Evolutionary conservation across 1,284 basidiomycete genomes (phyloP).

Genomic region (Lentinus polychrous): DNA sequence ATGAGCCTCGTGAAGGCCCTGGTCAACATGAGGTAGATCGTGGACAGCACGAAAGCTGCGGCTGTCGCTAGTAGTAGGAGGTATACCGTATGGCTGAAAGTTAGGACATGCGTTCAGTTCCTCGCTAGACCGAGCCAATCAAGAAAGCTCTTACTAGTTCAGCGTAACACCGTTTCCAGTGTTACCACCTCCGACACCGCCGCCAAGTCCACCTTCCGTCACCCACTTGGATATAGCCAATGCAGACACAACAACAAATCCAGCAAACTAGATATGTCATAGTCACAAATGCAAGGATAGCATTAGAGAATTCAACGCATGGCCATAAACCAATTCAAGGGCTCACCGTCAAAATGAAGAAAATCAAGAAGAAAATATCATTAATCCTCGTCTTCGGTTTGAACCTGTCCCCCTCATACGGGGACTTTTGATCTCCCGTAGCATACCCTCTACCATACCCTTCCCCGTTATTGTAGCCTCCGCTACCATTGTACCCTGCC

Average conservation of each 20-base stretch:
- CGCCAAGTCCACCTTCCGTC: constrained; percentile 57
- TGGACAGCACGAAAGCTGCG: constrained; percentile 43
- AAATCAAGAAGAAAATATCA: constrained; percentile 63
- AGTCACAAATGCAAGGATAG: neutral
- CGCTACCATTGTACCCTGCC: constrained; percentile 8
- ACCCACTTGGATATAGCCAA: constrained; percentile 61
- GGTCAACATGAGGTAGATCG: constrained; percentile 52
- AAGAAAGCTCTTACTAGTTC: constrained; percentile 40
- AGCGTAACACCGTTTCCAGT: constrained; percentile 48
- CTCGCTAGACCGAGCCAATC: neutral
- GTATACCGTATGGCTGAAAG: constrained; percentile 41
- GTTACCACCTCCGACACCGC: constrained; percentile 48
- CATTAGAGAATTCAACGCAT: too few relatives aligned
- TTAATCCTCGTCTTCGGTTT: constrained; percentile 65
- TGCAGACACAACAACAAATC: constrained; percentile 62
- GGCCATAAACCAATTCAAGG: neutral
- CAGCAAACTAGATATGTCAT: constrained; percentile 42
- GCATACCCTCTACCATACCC: constrained; percentile 8
- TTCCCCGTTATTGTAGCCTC: constrained; percentile 5
- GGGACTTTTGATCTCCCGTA: constrained; percentile 40
- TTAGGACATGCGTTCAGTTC: constrained; percentile 10
- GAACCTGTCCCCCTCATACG: constrained; percentile 60
- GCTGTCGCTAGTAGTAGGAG: constrained; percentile 57
- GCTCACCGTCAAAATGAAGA: constrained; percentile 59
- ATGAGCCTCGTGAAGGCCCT: constrained; percentile 73